These are phyloP conservation scores for Russula virescens DNA, from an alignment of 768 basidiomycete species.

Conservation along the genomic window DNA sequence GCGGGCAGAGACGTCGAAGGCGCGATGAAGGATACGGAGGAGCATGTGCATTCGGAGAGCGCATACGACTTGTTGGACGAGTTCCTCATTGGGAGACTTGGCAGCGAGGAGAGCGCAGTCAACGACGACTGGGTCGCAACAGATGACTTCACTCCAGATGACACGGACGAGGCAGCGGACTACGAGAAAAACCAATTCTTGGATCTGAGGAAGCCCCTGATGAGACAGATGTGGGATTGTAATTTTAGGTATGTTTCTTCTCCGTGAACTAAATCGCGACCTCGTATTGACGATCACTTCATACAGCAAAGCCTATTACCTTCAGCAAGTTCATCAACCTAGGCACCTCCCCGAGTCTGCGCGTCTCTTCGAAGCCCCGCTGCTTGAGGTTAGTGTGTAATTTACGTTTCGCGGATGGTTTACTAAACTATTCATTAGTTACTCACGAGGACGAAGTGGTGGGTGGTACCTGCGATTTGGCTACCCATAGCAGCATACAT, in stretches of 20 bases:
- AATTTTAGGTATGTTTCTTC: constrained; percentile 64
- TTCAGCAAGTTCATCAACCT: constrained; percentile 96
- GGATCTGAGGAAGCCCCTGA: constrained; percentile 78
- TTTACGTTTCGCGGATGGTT: constrained; percentile 3
- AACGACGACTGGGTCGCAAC: constrained; percentile 86
- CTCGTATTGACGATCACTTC: constrained; percentile 1
- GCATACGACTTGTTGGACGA: constrained; percentile 92
- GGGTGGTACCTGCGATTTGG: constrained; percentile 89
- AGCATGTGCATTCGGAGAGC: constrained; percentile 86
- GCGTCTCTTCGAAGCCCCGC: constrained; percentile 74
- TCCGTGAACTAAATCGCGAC: background rate
- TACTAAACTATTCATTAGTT: constrained; percentile 37
- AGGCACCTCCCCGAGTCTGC: constrained; percentile 80
- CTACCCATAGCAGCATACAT: constrained; percentile 78
- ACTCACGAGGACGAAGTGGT: constrained; percentile 87
- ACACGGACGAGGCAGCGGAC: constrained; percentile 77
- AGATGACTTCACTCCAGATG: constrained; percentile 88
- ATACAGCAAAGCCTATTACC: constrained; percentile 84
- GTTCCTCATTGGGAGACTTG: constrained; percentile 78
- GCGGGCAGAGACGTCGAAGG: constrained; percentile 80
- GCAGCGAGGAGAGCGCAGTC: constrained; percentile 66
- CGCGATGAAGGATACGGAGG: constrained; percentile 71
- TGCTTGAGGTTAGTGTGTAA: constrained; percentile 60
- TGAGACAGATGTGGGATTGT: constrained; percentile 81
- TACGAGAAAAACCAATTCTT: constrained; percentile 88